Percentiles rank a stretch among this genome's conserved stretches.
Evolutionary conservation across 2,329 filamentous ascomycete species (phyloP).

Genomic region (Lecanicillium sp.): DNA sequence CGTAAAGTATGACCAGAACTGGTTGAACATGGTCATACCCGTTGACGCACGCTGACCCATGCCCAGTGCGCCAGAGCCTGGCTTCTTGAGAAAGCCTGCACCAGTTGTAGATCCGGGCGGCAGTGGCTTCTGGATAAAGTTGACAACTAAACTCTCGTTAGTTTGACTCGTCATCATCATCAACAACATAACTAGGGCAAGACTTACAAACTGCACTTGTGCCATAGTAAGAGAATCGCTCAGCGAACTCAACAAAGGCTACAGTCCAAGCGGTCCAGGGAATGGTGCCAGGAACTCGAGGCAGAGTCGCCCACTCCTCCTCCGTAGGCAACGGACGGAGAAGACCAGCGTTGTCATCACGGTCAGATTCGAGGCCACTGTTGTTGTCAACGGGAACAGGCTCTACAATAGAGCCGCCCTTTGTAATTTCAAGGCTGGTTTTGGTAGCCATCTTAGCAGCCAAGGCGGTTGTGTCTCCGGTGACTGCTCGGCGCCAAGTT

Average conservation of each 20-base stretch:
- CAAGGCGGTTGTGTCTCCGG: background rate
- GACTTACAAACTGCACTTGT: conserved; percentile 18
- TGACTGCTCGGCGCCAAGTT: too few relatives aligned
- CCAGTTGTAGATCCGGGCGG: conserved; percentile 38
- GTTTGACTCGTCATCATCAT: background rate
- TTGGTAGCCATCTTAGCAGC: background rate
- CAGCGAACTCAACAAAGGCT: conserved; percentile 57
- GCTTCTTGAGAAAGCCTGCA: conserved; percentile 16
- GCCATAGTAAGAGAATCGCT: conserved; percentile 64
- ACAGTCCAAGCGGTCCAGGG: conserved; percentile 52
- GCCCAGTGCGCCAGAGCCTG: conserved; percentile 32
- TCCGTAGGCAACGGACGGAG: conserved; percentile 32
- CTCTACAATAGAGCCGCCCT: background rate
- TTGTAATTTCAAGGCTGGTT: background rate
- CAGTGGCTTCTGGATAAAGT: conserved; percentile 44
- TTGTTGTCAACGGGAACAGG: background rate
- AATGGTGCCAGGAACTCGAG: conserved; percentile 46
- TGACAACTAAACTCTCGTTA: conserved; percentile 15
- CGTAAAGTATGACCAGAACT: conserved; percentile 52
- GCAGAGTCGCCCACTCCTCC: conserved; percentile 44
- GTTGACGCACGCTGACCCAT: conserved; percentile 40
- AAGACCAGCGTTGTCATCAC: conserved; percentile 15
- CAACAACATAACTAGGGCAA: background rate
- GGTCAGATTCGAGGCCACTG: conserved; percentile 9
- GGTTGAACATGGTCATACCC: conserved; percentile 32